Conservation (phyloP, 352 stramenopile species). For the Phytophthora foliorum region DNA sequence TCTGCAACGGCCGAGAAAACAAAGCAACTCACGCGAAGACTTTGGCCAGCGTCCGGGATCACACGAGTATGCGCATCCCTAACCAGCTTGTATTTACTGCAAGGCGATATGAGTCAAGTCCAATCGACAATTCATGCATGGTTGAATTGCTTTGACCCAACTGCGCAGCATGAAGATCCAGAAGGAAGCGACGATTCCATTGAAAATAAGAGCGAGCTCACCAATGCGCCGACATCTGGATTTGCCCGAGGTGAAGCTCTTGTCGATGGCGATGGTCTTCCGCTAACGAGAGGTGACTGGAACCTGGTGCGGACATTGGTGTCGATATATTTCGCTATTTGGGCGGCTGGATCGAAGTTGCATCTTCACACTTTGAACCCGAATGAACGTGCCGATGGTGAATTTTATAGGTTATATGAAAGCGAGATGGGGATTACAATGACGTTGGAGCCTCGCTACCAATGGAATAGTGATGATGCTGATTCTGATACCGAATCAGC, state of each 20-base stretch:
- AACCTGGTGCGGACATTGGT: slow-evolving; percentile 84
- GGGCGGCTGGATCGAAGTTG: slow-evolving; percentile 57
- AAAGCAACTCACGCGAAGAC: slow-evolving; percentile 55
- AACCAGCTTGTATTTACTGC: slow-evolving; percentile 77
- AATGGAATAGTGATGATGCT: slow-evolving; percentile 23
- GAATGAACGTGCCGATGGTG: slow-evolving; percentile 20
- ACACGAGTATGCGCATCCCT: slow-evolving; percentile 84
- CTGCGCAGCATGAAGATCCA: slow-evolving; percentile 56
- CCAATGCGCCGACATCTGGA: slow-evolving; percentile 32
- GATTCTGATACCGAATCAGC: slow-evolving; percentile 14
- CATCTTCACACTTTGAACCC: slow-evolving; percentile 56
- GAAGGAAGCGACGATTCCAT: slow-evolving; percentile 38
- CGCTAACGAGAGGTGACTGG: slow-evolving; percentile 85
- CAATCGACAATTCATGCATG: slow-evolving; percentile 64
- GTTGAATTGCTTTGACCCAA: slow-evolving; percentile 86
- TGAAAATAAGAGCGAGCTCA: slow-evolving; percentile 39
- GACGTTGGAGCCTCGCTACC: slow-evolving; percentile 50
- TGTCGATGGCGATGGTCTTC: slow-evolving; percentile 80
- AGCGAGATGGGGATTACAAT: slow-evolving; percentile 74
- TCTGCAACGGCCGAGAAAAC: slow-evolving; percentile 75
- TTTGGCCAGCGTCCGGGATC: slow-evolving; percentile 86
- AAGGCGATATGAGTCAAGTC: slow-evolving; percentile 71
- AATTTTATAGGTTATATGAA: slow-evolving; percentile 57
- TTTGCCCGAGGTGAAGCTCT: slow-evolving; percentile 79
- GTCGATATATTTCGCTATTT: slow-evolving; percentile 83